A percentile compares a stretch with the other conserved stretches of the same genome.
These are phyloP conservation scores for Nothophoma quercina DNA, from an alignment of 2,329 filamentous ascomycete genomes.

Conservation along the genomic window DNA sequence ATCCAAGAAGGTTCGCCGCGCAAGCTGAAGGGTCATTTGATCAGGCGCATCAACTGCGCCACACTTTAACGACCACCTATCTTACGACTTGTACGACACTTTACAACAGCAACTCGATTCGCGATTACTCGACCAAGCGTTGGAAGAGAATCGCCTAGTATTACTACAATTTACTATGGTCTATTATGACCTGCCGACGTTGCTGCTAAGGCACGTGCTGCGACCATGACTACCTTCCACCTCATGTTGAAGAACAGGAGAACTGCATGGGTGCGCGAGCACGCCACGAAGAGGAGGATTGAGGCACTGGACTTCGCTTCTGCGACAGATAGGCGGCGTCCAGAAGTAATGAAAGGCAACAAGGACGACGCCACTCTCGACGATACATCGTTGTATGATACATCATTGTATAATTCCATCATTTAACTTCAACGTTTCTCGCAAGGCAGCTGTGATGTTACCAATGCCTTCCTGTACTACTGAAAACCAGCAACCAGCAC, in stretches of 20 bases:
- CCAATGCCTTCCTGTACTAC: neutral
- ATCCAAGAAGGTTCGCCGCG: slow-evolving; percentile 42
- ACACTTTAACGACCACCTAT: slow-evolving; percentile 14
- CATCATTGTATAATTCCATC: neutral
- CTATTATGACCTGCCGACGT: neutral
- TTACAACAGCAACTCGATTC: neutral
- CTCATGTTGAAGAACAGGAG: too few species aligned
- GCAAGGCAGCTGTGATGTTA: neutral
- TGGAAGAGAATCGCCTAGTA: slow-evolving; percentile 34
- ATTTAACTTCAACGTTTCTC: neutral
- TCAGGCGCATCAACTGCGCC: slow-evolving; percentile 8
- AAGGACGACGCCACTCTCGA: neutral
- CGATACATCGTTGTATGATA: neutral
- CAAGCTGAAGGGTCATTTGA: slow-evolving; percentile 20
- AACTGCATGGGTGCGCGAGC: too few species aligned
- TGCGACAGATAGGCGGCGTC: neutral
- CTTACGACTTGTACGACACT: slow-evolving; percentile 14
- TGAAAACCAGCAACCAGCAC: neutral
- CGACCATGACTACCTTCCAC: too few species aligned
- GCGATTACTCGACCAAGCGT: slow-evolving; percentile 37
- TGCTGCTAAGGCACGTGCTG: slow-evolving; percentile 1
- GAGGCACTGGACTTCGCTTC: too few species aligned
- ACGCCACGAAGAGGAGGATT: neutral
- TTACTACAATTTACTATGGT: neutral
- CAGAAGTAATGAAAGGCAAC: neutral